Evolutionary conservation across 768 basidiomycete species (phyloP).

Genomic region (Kwoniella dendrophila): DNA sequence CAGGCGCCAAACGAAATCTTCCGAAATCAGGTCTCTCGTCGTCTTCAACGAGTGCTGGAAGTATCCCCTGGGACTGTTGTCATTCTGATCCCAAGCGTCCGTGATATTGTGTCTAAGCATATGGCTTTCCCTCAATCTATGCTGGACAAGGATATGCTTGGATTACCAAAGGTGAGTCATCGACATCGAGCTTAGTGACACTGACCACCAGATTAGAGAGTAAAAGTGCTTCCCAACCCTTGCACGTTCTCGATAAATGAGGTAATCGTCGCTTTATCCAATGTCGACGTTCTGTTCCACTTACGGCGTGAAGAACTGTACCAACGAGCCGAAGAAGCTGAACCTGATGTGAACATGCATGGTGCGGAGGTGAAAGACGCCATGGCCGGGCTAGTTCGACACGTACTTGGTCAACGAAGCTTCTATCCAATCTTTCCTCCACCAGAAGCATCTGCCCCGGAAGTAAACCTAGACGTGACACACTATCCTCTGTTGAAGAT

Average conservation of each 20-base stretch:
- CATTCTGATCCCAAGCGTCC: conserved; percentile 78
- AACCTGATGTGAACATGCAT: conserved; percentile 56
- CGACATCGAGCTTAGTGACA: not conserved
- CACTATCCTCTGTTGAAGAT: conserved; percentile 65
- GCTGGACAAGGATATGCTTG: conserved; percentile 54
- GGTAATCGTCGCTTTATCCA: conserved; percentile 74
- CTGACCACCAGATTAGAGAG: conserved; percentile 61
- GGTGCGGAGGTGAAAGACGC: conserved; percentile 60
- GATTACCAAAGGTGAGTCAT: conserved; percentile 55
- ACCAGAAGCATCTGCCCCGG: conserved; percentile 70
- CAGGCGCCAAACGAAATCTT: conserved; percentile 70
- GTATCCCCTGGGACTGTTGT: conserved; percentile 69
- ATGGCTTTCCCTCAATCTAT: conserved; percentile 78
- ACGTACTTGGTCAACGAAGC: conserved; percentile 84
- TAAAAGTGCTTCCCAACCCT: conserved; percentile 83
- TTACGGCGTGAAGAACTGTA: conserved; percentile 79
- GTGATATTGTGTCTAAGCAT: conserved; percentile 78
- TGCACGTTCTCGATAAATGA: conserved; percentile 81
- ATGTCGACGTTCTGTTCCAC: conserved; percentile 86
- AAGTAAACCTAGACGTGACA: conserved; percentile 87
- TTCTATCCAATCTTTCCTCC: conserved; percentile 95
- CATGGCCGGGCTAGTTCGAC: conserved; percentile 76
- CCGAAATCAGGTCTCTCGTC: conserved; percentile 64
- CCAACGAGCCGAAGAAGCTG: conserved; percentile 66
- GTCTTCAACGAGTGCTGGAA: conserved; percentile 64